phyloP scores from a whole-genome alignment of 1,139 yeast species.

The Pichia sp. region DNA sequence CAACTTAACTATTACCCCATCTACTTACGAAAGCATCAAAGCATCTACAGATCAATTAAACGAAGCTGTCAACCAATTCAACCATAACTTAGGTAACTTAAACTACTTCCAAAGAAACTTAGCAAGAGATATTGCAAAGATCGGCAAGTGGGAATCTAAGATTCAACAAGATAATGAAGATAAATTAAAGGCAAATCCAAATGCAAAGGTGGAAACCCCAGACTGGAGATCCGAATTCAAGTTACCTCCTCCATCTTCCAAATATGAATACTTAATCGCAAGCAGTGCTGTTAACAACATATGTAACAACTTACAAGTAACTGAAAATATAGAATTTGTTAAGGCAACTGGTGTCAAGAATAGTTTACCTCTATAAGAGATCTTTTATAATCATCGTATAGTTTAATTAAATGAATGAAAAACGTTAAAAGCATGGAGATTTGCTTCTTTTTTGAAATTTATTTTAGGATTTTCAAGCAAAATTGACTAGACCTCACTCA shows the following conservation, averaged over 20 bases:
- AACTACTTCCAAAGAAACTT: constrained; percentile 80
- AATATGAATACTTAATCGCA: constrained; percentile 70
- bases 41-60: constrained; percentile 62
- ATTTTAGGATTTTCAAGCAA: too few relatives aligned
- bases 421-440: too few relatives aligned
- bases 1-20: constrained; percentile 38
- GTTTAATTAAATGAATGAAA: not conserved
- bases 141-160: constrained; percentile 74
- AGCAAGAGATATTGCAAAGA: constrained; percentile 68
- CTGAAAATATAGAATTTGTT: constrained; percentile 32
- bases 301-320: constrained; percentile 66
- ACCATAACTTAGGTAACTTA: constrained; percentile 79
- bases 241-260: constrained; percentile 74
- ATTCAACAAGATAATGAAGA: constrained; percentile 67
- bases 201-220: constrained; percentile 53
- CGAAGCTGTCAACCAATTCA: constrained; percentile 75
- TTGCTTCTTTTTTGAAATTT: too few relatives aligned
- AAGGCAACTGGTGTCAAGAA: constrained; percentile 15
- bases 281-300: constrained; percentile 69
- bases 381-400: not conserved
- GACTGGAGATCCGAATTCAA: constrained; percentile 68
- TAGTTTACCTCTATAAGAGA: constrained; percentile 7
- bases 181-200: constrained; percentile 50
- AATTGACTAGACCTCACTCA: too few relatives aligned
- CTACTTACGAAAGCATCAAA: constrained; percentile 35